A percentile compares a stretch with the other conserved stretches of the same genome.
These are phyloP conservation scores for Pyrenochaeta sp. DNA, from an alignment of 2,329 filamentous ascomycete species.

Conservation along the genomic window DNA sequence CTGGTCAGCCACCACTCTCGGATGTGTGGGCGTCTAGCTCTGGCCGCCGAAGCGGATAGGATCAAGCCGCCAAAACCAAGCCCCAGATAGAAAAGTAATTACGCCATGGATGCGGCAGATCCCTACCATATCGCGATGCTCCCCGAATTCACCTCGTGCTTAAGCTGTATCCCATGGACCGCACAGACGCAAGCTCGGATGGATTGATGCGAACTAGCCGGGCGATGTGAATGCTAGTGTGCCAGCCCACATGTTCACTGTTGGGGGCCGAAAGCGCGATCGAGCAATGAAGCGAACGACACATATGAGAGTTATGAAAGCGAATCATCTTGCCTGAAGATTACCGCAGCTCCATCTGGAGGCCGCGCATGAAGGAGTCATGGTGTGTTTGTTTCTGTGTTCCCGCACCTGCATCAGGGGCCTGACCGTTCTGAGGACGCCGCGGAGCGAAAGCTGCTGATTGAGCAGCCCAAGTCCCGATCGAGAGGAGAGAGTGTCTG, in stretches of 20 bases:
- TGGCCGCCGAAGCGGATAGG: constrained; percentile 33
- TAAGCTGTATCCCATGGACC: constrained; percentile 22
- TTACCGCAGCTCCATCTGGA: constrained; percentile 12
- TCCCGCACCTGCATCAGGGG: constrained; percentile 38
- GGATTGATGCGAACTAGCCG: constrained; percentile 19
- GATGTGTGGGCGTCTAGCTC: constrained; percentile 35
- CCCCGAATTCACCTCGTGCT: constrained; percentile 19
- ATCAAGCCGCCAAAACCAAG: constrained; percentile 29
- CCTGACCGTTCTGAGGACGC: constrained; percentile 21
- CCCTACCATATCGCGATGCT: constrained; percentile 29
- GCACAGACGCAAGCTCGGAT: constrained; percentile 20
- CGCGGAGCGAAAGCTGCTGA: constrained; percentile 31
- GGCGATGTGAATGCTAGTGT: constrained; percentile 21
- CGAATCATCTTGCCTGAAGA: constrained; percentile 13
- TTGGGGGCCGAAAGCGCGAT: constrained; percentile 32
- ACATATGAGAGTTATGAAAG: constrained; percentile 11
- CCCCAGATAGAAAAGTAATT: constrained; percentile 38
- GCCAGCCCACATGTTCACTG: constrained; percentile 24
- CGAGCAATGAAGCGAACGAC: constrained; percentile 17
- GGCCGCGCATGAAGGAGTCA: constrained; percentile 20
- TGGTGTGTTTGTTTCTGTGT: constrained; percentile 25
- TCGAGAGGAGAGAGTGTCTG: constrained; percentile 23
- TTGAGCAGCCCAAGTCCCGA: constrained; percentile 25
- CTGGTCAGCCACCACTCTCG: constrained; percentile 40
- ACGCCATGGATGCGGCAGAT: constrained; percentile 30